Conservation (phyloP, 208 protist species). For the Blastocrithidia nonstop region DNA sequence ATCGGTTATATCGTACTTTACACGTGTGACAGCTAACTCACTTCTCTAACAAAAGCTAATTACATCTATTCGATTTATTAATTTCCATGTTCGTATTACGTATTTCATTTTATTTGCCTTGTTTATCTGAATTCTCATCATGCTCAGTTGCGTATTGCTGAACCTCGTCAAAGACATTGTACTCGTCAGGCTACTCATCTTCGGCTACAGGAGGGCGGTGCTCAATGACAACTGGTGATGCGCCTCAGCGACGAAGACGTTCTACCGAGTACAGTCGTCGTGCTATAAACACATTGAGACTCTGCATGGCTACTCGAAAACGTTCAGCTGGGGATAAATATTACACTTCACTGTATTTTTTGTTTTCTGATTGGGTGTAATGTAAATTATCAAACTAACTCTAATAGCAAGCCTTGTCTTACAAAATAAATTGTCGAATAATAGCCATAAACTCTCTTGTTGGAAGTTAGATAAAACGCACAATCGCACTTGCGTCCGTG, state of each 20-base stretch:
- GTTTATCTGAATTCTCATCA: slow-evolving; percentile 18
- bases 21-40: slow-evolving; percentile 76
- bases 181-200: slow-evolving; percentile 52
- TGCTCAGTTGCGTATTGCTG: slow-evolving; percentile 45
- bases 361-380: too few species aligned
- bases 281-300: slow-evolving; percentile 53
- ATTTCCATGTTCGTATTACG: slow-evolving; percentile 4
- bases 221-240: slow-evolving; percentile 32
- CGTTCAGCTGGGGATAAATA: too few species aligned
- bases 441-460: too few species aligned
- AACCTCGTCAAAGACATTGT: slow-evolving; percentile 57
- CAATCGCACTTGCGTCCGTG: too few species aligned
- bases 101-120: too few species aligned
- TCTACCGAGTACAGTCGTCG: slow-evolving; percentile 36
- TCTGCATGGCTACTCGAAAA: slow-evolving; percentile 18
- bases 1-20: slow-evolving; percentile 63
- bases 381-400: too few species aligned
- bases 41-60: slow-evolving; percentile 24
- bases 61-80: background rate
- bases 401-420: too few species aligned
- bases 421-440: too few species aligned
- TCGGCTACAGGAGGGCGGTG: slow-evolving; percentile 28
- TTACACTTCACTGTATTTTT: too few species aligned
- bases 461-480: too few species aligned
- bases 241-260: slow-evolving; percentile 14